Conservation (phyloP, 495 filamentous ascomycete genomes). For the Thozetella sp. region DNA sequence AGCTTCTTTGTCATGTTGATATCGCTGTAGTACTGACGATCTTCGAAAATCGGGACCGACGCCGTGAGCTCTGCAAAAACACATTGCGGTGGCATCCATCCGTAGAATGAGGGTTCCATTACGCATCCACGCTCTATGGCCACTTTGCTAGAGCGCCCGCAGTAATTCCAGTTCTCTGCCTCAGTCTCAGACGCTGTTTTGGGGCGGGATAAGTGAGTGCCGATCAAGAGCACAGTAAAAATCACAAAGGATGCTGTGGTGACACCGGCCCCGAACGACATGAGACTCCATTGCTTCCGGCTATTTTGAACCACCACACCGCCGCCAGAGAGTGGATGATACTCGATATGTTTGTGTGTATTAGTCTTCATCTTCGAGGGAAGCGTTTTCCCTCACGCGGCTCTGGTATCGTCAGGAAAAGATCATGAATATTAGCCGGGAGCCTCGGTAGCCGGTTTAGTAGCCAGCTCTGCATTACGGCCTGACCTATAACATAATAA, state of each 20-base stretch:
- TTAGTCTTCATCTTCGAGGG: too few species aligned
- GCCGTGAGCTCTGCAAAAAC: conserved; percentile 16
- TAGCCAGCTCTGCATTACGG: too few species aligned
- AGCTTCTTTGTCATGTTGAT: conserved; percentile 4
- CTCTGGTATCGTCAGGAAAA: too few species aligned
- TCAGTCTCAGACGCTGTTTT: neutral
- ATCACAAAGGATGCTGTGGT: neutral
- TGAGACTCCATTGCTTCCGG: too few species aligned
- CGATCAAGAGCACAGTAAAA: neutral
- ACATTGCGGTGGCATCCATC: conserved; percentile 21
- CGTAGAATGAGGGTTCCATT: conserved; percentile 24
- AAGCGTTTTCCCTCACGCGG: too few species aligned
- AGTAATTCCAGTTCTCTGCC: conserved; percentile 12
- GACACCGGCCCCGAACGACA: neutral
- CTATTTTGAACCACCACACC: too few species aligned
- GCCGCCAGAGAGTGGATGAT: too few species aligned
- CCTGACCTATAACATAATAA: too few species aligned
- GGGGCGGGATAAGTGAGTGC: neutral
- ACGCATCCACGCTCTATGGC: conserved; percentile 17
- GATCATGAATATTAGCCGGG: too few species aligned
- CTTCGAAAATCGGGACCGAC: conserved; percentile 2
- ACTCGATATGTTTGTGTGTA: too few species aligned
- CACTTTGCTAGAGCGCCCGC: conserved; percentile 10
- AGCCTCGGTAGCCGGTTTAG: too few species aligned
- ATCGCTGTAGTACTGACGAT: conserved; percentile 1